phyloP scores from a whole-genome alignment of 306 rosid species.

The Gynostemma pentaphyllum region DNA sequence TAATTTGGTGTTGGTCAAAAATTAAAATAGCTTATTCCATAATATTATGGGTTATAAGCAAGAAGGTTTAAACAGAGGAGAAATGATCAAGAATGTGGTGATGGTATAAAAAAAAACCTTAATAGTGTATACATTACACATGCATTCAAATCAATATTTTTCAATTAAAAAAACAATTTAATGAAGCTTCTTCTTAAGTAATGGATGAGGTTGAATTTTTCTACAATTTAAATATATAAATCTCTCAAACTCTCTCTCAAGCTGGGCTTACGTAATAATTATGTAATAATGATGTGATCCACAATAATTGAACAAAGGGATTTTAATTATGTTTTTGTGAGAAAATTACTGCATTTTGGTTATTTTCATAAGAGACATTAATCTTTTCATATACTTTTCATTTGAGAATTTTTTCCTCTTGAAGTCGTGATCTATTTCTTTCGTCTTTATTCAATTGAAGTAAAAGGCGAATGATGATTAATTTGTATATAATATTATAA shows the following conservation, averaged over 20 bases:
- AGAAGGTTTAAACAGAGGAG: background rate
- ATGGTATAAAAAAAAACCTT: background rate
- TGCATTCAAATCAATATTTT: background rate
- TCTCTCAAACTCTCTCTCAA: no score
- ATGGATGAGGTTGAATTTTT: background rate
- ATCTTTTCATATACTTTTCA: background rate
- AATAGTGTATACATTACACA: background rate
- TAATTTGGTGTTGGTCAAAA: no score
- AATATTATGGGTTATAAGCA: background rate
- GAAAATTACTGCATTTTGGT: background rate
- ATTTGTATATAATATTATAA: background rate
- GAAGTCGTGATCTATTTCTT: background rate
- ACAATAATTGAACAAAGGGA: background rate
- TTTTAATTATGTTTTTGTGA: background rate
- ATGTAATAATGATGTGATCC: conserved; percentile 1
- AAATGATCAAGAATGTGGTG: background rate
- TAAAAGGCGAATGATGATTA: background rate
- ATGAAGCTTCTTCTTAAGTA: background rate
- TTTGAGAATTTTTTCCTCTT: no score
- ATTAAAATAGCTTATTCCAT: background rate
- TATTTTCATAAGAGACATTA: background rate
- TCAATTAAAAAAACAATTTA: background rate
- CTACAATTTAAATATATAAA: background rate
- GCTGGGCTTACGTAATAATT: background rate
- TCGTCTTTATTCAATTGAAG: background rate